Base-by-base conservation (phyloP, 306 rosid species). In the Nissolia schottii region DNA sequence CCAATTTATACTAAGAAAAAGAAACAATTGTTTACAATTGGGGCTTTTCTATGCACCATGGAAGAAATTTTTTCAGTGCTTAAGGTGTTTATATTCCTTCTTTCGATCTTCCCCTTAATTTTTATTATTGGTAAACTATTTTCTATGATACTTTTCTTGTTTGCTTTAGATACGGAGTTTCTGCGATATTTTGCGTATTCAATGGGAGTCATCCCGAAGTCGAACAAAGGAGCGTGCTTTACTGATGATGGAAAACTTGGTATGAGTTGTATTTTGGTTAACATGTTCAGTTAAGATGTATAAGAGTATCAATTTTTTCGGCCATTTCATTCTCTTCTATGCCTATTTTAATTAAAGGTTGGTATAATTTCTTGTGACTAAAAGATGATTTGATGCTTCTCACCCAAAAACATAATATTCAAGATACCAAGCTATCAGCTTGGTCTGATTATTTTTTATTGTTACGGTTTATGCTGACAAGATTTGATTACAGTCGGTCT, bases 161-260 rank as follows among this genome's bases (percentile, higher is more conserved):
- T 78, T 68, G 37, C 67, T 66, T 71, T 71, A 93, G 98, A 79
- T 93, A 75, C 77, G 75, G 14, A 49, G 80, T 76, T 87, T 84
- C 71, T 83, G 96, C 62, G 86, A 91, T 70, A 78, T 80, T 72
- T 78, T 93, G 73, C 97, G 98, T 51, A 82, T 91, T 65, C 89
- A 96, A 75, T 93, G 96, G 98, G 98, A 93, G 83, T 89, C 95
- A 0, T 72, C 86, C 40, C 97, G 98, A 29, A 87, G 87, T 81
- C 96, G 92, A 68, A 93, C 98, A 12, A 93, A 82, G 86, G 94
- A 87, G 84, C 97, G 97, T 58, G 94, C 97, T 53, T 82, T 93
- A 64, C 54, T 80, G 71, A 89, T 83, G 94, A 93, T 93, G 97
- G 96, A 93, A 32, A 85, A 84, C 80, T 75, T 93, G 89, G 98